These are phyloP conservation scores for Paradendryphiella salina DNA, from an alignment of 2,329 filamentous ascomycete species.

Conservation along the genomic window DNA sequence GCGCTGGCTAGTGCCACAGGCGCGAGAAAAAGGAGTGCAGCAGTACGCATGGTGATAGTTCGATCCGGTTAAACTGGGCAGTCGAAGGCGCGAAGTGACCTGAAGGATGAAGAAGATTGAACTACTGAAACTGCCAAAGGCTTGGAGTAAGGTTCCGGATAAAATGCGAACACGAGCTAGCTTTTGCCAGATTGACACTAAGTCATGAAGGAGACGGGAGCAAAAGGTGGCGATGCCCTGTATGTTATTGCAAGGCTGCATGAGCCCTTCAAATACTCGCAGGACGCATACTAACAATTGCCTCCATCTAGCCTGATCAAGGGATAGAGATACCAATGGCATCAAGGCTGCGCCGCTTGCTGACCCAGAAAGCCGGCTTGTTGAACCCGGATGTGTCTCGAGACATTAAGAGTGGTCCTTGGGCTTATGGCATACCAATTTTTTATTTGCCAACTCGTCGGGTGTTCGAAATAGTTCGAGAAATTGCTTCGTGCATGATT, in stretches of 20 bases:
- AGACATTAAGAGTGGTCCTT: constrained; percentile 13
- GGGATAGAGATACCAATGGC: not conserved
- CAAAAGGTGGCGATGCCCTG: constrained; percentile 17
- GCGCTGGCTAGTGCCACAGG: constrained; percentile 22
- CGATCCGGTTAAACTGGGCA: constrained; percentile 12
- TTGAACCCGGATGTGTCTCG: constrained; percentile 15
- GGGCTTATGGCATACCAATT: constrained; percentile 5
- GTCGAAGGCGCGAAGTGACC: constrained; percentile 1
- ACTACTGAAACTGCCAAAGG: constrained; percentile 3
- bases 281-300: constrained; percentile 4
- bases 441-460: constrained; percentile 9
- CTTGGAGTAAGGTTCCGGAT: constrained; percentile 16
- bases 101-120: constrained; percentile 10
- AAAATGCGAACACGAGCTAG: constrained; percentile 9
- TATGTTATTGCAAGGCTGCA: constrained; percentile 7
- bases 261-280: constrained; percentile 22
- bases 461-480: constrained; percentile 9
- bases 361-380: constrained; percentile 10
- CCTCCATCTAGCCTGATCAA: constrained; percentile 8
- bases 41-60: constrained; percentile 24
- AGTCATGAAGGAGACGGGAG: constrained; percentile 4
- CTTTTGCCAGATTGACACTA: constrained; percentile 16
- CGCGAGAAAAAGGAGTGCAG: constrained; percentile 23
- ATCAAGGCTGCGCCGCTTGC: constrained; percentile 1
- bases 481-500: constrained; percentile 7